phyloP scores from a whole-genome alignment of 2,329 filamentous ascomycete genomes.

The Curvularia verruculosa region DNA sequence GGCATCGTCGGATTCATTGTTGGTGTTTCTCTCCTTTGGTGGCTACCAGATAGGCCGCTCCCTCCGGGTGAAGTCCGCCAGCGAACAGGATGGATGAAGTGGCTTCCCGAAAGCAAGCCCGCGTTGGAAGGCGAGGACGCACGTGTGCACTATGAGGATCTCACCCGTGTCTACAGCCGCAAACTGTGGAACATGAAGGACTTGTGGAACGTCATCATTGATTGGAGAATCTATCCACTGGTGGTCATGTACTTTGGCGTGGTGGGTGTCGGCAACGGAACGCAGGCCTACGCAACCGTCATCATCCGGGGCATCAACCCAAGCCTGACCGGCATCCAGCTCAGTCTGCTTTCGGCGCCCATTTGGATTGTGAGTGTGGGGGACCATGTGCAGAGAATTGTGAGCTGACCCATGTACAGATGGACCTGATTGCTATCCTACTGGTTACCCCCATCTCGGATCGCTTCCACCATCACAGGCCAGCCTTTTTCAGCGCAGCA shows the following conservation, averaged over 20 bases:
- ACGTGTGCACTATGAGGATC: conserved; percentile 79
- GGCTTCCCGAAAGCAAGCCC: conserved; percentile 71
- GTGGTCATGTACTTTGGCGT: conserved; percentile 94
- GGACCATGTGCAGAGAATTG: background rate
- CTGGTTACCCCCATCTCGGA: conserved; percentile 85
- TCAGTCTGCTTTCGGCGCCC: conserved; percentile 84
- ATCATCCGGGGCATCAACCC: conserved; percentile 83
- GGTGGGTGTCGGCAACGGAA: conserved; percentile 88
- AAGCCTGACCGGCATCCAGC: conserved; percentile 71
- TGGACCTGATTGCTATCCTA: conserved; percentile 87
- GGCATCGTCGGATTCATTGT: conserved; percentile 75
- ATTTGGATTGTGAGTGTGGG: conserved; percentile 81
- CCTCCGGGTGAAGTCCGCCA: conserved; percentile 69
- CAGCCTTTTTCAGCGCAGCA: conserved; percentile 79
- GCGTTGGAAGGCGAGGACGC: conserved; percentile 79
- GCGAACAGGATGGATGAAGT: conserved; percentile 62
- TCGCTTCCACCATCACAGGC: conserved; percentile 79
- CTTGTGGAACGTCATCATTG: conserved; percentile 71
- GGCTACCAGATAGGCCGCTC: conserved; percentile 83
- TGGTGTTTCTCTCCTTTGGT: conserved; percentile 80
- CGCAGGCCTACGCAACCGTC: conserved; percentile 84
- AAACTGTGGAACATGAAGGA: conserved; percentile 76
- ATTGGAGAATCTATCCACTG: conserved; percentile 89
- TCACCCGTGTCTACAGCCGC: conserved; percentile 79
- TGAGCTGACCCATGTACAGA: conserved; percentile 55